Conservation (phyloP, 176 grass and related monocot genomes). For the Avena atlantica region DNA sequence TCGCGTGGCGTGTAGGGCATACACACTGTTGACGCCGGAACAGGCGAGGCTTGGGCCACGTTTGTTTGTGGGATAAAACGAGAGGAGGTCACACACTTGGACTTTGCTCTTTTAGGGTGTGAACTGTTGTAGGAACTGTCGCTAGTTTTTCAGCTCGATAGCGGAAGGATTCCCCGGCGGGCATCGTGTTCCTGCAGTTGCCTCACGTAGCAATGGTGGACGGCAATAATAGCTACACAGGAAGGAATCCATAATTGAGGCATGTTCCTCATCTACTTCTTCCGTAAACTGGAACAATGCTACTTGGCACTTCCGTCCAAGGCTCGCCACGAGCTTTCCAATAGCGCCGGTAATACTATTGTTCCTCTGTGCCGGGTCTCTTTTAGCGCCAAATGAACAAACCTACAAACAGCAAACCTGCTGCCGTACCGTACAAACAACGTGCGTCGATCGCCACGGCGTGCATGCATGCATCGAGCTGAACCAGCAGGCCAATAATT, state of each 20-base stretch:
- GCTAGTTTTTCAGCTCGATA: not conserved
- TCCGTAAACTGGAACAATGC: not conserved
- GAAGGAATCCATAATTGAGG: not conserved
- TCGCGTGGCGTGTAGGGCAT: not conserved
- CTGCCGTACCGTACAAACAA: not conserved
- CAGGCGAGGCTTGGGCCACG: not conserved
- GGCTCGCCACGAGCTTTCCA: not conserved
- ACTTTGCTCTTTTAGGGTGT: not conserved
- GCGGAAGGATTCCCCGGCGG: not conserved
- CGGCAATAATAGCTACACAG: not conserved
- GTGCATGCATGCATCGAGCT: not conserved
- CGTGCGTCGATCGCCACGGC: not conserved
- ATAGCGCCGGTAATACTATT: not conserved
- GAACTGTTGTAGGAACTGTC: not conserved
- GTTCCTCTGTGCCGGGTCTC: not conserved
- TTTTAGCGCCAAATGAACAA: not conserved
- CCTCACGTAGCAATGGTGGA: not conserved
- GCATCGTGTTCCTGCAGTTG: constrained; percentile 1
- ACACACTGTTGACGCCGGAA: not conserved
- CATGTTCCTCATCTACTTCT: constrained; percentile 3
- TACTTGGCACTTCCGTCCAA: not conserved
- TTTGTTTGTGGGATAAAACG: not conserved
- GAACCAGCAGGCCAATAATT: constrained; percentile 17
- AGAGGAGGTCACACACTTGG: not conserved
- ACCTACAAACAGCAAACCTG: not conserved